Evolutionary conservation across 805 yeast species (phyloP).

Genomic region (Wickerhamiella bombiphila): DNA sequence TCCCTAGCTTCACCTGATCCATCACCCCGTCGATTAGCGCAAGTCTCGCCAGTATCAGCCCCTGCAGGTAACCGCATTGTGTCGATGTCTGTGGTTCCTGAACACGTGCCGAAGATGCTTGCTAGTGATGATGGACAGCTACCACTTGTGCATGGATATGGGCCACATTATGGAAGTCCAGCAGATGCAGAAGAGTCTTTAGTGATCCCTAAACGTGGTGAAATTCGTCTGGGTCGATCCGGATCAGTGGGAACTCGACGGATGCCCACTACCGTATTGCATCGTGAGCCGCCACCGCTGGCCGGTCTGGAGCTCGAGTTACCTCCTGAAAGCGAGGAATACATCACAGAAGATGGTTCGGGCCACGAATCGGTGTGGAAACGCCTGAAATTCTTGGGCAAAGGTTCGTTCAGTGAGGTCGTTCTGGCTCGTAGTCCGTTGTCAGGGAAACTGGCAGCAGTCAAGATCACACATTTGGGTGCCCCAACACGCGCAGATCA

Average conservation of each 20-base stretch:
- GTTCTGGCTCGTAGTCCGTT: constrained; percentile 17
- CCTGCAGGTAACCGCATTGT: constrained; percentile 4
- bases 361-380: constrained; percentile 12
- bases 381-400: constrained; percentile 22
- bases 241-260: constrained; percentile 16
- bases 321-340: constrained; percentile 13
- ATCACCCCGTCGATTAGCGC: too few relatives aligned
- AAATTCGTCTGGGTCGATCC: constrained; percentile 9
- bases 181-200: constrained; percentile 7
- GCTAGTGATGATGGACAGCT: background rate
- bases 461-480: constrained; percentile 43
- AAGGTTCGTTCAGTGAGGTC: constrained; percentile 29
- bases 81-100: constrained; percentile 10
- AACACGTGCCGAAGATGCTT: background rate
- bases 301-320: constrained; percentile 1
- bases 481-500: constrained; percentile 22
- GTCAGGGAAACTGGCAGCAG: constrained; percentile 35
- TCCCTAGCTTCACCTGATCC: constrained; percentile 1
- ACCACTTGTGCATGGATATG: background rate
- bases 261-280: constrained; percentile 15
- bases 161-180: background rate
- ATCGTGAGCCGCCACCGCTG: constrained; percentile 9
- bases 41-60: too few relatives aligned
- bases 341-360: constrained; percentile 6
- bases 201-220: constrained; percentile 13